Base-by-base conservation (phyloP, 345 rosid genomes). In the Fremontodendron californicum region DNA sequence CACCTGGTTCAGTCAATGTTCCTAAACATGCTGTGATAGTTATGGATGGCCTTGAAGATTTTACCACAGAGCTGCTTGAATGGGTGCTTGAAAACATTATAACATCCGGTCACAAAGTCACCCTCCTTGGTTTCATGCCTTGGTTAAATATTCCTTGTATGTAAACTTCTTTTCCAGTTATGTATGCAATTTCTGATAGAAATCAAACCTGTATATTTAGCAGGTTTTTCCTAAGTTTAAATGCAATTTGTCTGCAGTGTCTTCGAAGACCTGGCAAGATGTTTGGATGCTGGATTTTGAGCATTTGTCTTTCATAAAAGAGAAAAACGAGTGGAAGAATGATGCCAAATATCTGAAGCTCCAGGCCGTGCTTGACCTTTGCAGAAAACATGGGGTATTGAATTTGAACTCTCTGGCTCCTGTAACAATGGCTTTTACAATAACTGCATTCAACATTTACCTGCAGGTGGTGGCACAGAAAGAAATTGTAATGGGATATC, bases 401-500 rank as follows among this genome's bases (percentile, higher is more conserved):
- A 21, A 3, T 11, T 19, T 10, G 27, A 75, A 72, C 12, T 13
- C 39, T 27, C 7, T 40, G 18, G 21, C 16, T 67, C 52, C 8
- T 57, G 35, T 3, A 33, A 51, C 21, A 5, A 18, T 43, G 29
- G 19, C 25, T n/a, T 39, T 37, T 64, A n/a, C 27, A 64, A 11
- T 65, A 1, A 65, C 16, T 4, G 58, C 19, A n/a, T 45, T 25
- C 27, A 35, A 39, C 55, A 12, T 61, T 39, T n/a, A n/a, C n/a
- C n/a, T 18, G 3, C 79, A 87, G 90, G 89, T 79, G 35, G 84
- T 81, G 52, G 72, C 80, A 3, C 84, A 85, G 3, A 87, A 89
- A 79, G 84, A 86, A 65, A 79, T 89, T 12, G 88, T 77, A 3
- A 89, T 89, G 90, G 90, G 93, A 4, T 83, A 83, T 77, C 93